A percentile compares a stretch with the other conserved stretches of the same genome.
Evolutionary conservation across 306 rosid genomes (phyloP).

Genomic region (Inga laurina): DNA sequence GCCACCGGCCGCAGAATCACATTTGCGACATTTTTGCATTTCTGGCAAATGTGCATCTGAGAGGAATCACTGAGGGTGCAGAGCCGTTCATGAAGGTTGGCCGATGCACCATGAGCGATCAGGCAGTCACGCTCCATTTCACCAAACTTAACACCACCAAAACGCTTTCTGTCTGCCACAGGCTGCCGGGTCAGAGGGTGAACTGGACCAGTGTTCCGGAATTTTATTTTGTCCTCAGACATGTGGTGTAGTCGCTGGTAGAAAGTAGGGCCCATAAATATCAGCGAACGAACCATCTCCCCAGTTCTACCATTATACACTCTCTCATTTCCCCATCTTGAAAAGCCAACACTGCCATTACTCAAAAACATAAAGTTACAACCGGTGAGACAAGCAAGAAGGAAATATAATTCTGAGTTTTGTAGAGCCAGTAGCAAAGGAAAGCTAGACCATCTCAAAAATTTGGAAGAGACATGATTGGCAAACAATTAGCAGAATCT

Average conservation of each 20-base stretch:
- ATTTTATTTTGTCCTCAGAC: slow-evolving; percentile 95
- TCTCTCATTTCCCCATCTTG: slow-evolving; percentile 90
- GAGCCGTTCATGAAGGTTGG: slow-evolving; percentile 91
- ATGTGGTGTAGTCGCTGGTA: slow-evolving; percentile 93
- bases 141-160: slow-evolving; percentile 95
- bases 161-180: slow-evolving; percentile 92
- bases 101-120: slow-evolving; percentile 95
- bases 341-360: slow-evolving; percentile 78
- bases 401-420: background rate
- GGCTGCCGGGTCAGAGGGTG: slow-evolving; percentile 99
- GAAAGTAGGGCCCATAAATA: slow-evolving; percentile 97
- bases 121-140: slow-evolving; percentile 99
- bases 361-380: slow-evolving; percentile 14
- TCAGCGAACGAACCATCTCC: slow-evolving; percentile 79
- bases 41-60: slow-evolving; percentile 74
- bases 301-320: slow-evolving; percentile 93
- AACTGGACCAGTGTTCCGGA: slow-evolving; percentile 95
- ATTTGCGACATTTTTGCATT: slow-evolving; percentile 72
- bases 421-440: slow-evolving; percentile 14
- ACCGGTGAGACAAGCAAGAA: background rate
- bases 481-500: slow-evolving; percentile 9
- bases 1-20: slow-evolving; percentile 69
- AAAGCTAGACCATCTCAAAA: slow-evolving; percentile 19
- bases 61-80: slow-evolving; percentile 94
- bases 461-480: slow-evolving; percentile 11